Evolutionary conservation across 1,284 basidiomycete species (phyloP).

Genomic region (Xanthoconium separans): DNA sequence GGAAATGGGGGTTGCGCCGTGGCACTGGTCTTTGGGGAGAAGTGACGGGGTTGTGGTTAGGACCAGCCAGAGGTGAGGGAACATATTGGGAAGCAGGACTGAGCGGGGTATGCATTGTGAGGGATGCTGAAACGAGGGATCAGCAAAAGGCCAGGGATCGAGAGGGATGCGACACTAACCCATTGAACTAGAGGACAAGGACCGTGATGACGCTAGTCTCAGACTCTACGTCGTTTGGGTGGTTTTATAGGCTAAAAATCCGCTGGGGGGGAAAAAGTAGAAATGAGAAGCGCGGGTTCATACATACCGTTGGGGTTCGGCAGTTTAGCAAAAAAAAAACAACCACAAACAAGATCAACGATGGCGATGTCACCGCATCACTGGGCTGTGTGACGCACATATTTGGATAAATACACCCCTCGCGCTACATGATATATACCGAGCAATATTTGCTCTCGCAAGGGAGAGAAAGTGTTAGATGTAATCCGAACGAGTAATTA

Average conservation of each 20-base stretch:
- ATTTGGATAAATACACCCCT: neutral
- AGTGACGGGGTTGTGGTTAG: constrained; percentile 30
- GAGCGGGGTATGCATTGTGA: constrained; percentile 33
- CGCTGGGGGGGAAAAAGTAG: constrained; percentile 24
- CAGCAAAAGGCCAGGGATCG: neutral
- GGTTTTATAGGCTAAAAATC: constrained; percentile 31
- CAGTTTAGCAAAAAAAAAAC: constrained; percentile 17
- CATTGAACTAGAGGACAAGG: constrained; percentile 24
- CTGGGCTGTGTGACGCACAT: neutral
- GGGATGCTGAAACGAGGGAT: constrained; percentile 26
- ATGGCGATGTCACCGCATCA: neutral
- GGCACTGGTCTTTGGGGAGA: constrained; percentile 34
- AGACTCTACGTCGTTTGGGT: constrained; percentile 30
- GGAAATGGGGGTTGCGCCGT: constrained; percentile 52
- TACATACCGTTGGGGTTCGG: constrained; percentile 34
- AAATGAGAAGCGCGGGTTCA: neutral
- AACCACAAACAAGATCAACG: constrained; percentile 17
- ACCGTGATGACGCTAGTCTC: constrained; percentile 33
- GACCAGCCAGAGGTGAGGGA: constrained; percentile 60
- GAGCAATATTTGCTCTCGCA: constrained; percentile 12
- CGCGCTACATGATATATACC: constrained; percentile 21
- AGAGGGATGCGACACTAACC: constrained; percentile 15
- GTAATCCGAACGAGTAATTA: constrained; percentile 17
- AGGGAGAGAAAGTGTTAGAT: constrained; percentile 13
- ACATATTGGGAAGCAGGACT: constrained; percentile 38